These are phyloP conservation scores for Torrubiella hemipterigena DNA, from an alignment of 2,329 filamentous ascomycete genomes.

Conservation along the genomic window DNA sequence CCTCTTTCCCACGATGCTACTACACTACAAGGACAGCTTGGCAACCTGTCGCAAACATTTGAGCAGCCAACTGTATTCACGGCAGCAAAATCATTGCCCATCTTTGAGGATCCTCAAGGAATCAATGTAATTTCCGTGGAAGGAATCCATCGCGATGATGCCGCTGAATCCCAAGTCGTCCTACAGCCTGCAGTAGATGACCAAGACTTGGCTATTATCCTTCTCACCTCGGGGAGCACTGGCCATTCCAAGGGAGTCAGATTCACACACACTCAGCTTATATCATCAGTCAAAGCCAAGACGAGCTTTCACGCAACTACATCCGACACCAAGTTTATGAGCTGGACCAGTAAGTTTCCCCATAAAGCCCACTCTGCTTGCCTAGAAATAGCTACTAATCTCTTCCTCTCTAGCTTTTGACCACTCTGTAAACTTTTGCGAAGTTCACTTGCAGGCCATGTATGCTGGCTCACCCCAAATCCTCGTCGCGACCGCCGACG, in stretches of 20 bases:
- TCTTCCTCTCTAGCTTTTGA: too few species aligned
- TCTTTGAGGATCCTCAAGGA: background rate
- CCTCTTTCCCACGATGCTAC: background rate
- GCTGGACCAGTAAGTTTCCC: constrained; percentile 36
- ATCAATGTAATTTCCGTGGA: background rate
- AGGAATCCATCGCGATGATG: background rate
- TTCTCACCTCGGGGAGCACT: constrained; percentile 42
- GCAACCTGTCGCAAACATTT: background rate
- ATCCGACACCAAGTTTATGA: constrained; percentile 23
- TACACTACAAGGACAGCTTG: background rate
- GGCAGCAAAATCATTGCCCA: background rate
- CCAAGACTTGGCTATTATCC: constrained; percentile 15
- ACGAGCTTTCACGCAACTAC: constrained; percentile 11
- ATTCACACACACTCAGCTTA: constrained; percentile 28
- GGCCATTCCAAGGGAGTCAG: constrained; percentile 37
- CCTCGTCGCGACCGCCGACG: constrained; percentile 27
- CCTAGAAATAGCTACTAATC: too few species aligned
- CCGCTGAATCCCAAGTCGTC: too few species aligned
- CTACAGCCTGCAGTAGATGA: background rate
- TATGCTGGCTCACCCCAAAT: constrained; percentile 27
- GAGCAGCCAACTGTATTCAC: background rate
- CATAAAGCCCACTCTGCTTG: too few species aligned
- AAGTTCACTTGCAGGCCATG: constrained; percentile 39
- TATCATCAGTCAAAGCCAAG: constrained; percentile 29
- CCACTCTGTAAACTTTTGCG: constrained; percentile 38